phyloP scores from a whole-genome alignment of 352 stramenopile genomes.

The Phytophthora sansomeana region DNA sequence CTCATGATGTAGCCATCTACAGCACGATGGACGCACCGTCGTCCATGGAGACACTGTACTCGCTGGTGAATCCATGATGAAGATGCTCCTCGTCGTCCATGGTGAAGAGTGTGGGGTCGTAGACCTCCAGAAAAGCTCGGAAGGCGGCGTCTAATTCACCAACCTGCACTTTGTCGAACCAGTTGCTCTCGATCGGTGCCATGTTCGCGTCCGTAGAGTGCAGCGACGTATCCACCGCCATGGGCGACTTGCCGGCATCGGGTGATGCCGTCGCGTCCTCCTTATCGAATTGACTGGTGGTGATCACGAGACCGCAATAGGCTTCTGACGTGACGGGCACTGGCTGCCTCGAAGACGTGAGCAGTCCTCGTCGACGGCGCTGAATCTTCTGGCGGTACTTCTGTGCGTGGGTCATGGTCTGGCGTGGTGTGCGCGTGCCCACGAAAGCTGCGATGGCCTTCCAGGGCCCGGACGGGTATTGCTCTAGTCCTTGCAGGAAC shows the following conservation, averaged over 20 bases:
- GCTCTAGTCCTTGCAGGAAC: slow-evolving; percentile 59
- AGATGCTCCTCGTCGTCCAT: slow-evolving; percentile 21
- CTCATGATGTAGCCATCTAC: slow-evolving; percentile 19
- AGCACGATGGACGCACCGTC: slow-evolving; percentile 25
- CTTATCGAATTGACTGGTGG: slow-evolving; percentile 5
- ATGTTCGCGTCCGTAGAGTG: not conserved
- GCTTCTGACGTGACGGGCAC: slow-evolving; percentile 16
- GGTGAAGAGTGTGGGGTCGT: slow-evolving; percentile 30
- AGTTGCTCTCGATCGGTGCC: slow-evolving; percentile 25
- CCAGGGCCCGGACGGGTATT: slow-evolving; percentile 58
- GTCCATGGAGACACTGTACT: slow-evolving; percentile 10
- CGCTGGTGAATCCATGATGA: not conserved
- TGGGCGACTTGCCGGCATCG: slow-evolving; percentile 18
- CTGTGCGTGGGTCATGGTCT: slow-evolving; percentile 95
- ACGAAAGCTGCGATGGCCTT: slow-evolving; percentile 55
- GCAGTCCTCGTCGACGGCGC: slow-evolving; percentile 45
- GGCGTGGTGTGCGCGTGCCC: slow-evolving; percentile 74
- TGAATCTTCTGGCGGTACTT: slow-evolving; percentile 91
- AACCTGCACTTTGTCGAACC: slow-evolving; percentile 36
- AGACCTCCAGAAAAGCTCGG: slow-evolving; percentile 31
- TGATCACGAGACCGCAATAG: slow-evolving; percentile 20
- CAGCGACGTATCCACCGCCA: slow-evolving; percentile 15
- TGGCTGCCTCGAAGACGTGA: slow-evolving; percentile 30
- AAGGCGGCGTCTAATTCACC: slow-evolving; percentile 34
- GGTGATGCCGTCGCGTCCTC: not conserved